Conservation (phyloP, 2,329 filamentous ascomycete genomes). For the Thermochaetoides dissita region DNA sequence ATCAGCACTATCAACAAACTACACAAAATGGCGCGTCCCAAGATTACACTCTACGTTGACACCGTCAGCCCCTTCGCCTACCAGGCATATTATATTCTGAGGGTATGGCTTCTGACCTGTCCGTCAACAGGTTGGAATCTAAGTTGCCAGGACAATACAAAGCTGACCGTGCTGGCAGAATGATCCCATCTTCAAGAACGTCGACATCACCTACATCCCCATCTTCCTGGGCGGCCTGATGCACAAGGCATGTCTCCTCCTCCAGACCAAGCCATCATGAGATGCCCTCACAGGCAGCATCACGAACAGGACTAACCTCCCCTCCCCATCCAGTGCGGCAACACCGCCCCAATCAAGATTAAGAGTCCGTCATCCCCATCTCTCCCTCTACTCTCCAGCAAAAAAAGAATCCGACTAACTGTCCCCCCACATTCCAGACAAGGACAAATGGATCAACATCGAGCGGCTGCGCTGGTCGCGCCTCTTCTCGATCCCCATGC, state of each 20-base stretch:
- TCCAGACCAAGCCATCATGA: neutral
- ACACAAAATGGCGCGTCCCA: slow-evolving; percentile 11
- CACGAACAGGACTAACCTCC: neutral
- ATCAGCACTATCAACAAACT: too few species aligned
- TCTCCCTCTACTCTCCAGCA: neutral
- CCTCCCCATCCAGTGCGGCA: slow-evolving; percentile 18
- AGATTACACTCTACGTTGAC: slow-evolving; percentile 27
- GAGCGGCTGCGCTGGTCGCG: slow-evolving; percentile 24
- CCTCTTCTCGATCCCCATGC: slow-evolving; percentile 23
- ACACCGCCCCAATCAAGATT: slow-evolving; percentile 23
- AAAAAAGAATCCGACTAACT: too few species aligned
- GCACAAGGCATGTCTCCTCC: slow-evolving; percentile 15
- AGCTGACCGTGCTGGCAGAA: slow-evolving; percentile 14
- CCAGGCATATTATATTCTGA: slow-evolving; percentile 24
- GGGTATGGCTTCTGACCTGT: slow-evolving; percentile 17
- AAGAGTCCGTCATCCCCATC: slow-evolving; percentile 19
- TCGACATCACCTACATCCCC: slow-evolving; percentile 23
- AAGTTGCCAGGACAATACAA: neutral
- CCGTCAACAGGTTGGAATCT: neutral
- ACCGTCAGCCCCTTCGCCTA: slow-evolving; percentile 28
- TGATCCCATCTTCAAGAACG: slow-evolving; percentile 19
- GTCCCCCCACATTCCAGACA: slow-evolving; percentile 18
- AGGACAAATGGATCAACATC: slow-evolving; percentile 23
- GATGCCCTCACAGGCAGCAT: too few species aligned
- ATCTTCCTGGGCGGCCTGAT: slow-evolving; percentile 26